Evolutionary conservation across 345 rosid genomes (phyloP).

Genomic region (Euphorbia peplus): DNA sequence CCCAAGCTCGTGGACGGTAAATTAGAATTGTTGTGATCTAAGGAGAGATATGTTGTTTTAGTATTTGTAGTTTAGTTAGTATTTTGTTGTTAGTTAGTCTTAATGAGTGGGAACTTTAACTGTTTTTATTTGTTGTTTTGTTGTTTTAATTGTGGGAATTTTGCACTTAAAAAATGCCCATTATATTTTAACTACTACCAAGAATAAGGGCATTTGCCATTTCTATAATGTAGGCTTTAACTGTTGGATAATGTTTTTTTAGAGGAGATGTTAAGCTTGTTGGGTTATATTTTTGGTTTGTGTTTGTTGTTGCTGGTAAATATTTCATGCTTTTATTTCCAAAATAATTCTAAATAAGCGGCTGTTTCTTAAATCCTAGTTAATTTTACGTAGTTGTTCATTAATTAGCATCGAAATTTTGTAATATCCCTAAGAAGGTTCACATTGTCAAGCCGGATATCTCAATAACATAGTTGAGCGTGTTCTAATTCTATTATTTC

Average conservation of each 20-base stretch:
- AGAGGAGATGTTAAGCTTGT: background rate
- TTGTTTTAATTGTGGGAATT: background rate
- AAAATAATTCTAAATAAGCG: no score
- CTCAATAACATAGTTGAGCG: no score
- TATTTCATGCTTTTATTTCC: no score
- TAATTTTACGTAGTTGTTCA: no score
- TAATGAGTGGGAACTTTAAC: background rate
- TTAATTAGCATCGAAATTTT: no score
- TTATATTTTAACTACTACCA: background rate
- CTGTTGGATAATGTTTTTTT: background rate
- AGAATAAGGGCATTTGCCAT: background rate
- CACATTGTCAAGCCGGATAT: no score
- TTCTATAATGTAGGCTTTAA: background rate
- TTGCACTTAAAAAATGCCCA: background rate
- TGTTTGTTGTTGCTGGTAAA: no score
- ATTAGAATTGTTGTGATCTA: background rate
- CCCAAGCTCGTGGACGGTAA: background rate
- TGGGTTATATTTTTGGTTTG: no score
- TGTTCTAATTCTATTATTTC: no score
- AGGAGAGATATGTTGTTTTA: no score
- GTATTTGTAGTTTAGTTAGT: background rate
- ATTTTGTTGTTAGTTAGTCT: background rate
- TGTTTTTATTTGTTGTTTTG: slow-evolving; percentile 1
- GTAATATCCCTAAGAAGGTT: no score
- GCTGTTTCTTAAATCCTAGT: no score